Evolutionary conservation across 1,284 basidiomycete species (phyloP).

Genomic region (Trametes pubescens): DNA sequence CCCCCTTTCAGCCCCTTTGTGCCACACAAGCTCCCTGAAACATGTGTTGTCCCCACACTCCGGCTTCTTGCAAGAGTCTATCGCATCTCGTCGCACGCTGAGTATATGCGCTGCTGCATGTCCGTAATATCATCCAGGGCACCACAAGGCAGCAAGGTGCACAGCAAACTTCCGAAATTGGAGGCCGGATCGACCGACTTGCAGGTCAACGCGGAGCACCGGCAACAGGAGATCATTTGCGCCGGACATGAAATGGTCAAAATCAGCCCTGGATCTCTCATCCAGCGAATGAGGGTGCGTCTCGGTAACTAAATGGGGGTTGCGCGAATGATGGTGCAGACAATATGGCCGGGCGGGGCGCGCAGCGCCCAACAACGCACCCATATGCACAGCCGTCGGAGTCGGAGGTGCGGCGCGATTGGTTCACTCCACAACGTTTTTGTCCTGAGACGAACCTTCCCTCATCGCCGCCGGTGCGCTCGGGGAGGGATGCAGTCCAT

Average conservation of each 20-base stretch:
- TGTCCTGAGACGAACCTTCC: constrained; percentile 6
- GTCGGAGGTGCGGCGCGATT: constrained; percentile 3
- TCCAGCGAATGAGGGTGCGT: background rate
- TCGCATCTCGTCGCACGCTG: too few species aligned
- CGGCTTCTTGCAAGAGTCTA: too few species aligned
- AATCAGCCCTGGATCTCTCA: background rate
- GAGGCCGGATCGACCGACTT: background rate
- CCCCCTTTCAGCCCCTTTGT: too few species aligned
- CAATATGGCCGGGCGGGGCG: constrained; percentile 5
- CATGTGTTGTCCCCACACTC: too few species aligned
- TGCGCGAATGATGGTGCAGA: background rate
- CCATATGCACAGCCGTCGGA: constrained; percentile 21
- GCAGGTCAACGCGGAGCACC: background rate
- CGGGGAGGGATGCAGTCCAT: constrained; percentile 18
- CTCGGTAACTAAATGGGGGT: background rate
- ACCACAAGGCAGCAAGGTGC: too few species aligned
- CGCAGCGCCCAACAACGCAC: constrained; percentile 14
- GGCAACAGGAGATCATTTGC: background rate
- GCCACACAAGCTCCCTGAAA: too few species aligned
- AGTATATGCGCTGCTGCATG: too few species aligned
- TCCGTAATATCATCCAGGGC: background rate
- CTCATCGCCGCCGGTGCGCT: constrained; percentile 25
- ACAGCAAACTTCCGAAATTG: background rate
- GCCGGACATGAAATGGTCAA: background rate
- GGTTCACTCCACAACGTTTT: constrained; percentile 5